These are phyloP conservation scores for Fagus crenata DNA, from an alignment of 306 rosid species.

Conservation along the genomic window DNA sequence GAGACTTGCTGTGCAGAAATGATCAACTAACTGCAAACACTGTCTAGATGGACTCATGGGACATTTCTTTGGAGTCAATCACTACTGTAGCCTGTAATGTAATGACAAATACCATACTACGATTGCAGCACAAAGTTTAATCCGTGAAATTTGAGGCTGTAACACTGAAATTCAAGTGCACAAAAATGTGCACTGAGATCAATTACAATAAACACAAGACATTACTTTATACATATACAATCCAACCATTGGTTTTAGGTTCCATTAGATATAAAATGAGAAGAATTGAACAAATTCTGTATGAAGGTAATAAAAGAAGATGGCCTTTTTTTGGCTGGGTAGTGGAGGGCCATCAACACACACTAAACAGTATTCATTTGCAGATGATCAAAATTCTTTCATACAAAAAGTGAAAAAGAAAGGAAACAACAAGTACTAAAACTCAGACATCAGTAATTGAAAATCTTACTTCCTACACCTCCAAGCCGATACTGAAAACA, in stretches of 20 bases:
- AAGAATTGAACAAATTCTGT: conserved; percentile 23
- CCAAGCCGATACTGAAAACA: conserved; percentile 84
- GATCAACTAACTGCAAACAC: neutral
- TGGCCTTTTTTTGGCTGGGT: conserved; percentile 5
- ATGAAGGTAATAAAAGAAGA: conserved; percentile 4
- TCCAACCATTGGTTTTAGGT: neutral
- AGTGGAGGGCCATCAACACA: neutral
- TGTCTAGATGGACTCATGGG: neutral
- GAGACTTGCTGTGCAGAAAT: neutral
- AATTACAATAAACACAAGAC: too few species aligned
- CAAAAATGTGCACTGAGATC: too few species aligned
- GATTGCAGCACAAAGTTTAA: neutral
- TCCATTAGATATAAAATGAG: conserved; percentile 18
- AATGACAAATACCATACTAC: too few species aligned
- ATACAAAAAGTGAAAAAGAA: neutral
- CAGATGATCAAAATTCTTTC: conserved; percentile 8
- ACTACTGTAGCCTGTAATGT: neutral
- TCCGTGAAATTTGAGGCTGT: neutral
- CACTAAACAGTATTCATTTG: conserved; percentile 16
- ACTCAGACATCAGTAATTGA: conserved; percentile 1
- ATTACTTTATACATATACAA: neutral
- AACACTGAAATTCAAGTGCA: neutral
- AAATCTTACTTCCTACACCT: conserved; percentile 62
- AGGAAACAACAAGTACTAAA: neutral
- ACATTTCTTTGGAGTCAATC: neutral